Percentiles rank a stretch among this genome's conserved stretches.
These are phyloP conservation scores for Pseudogymnoascus sp. DNA, from an alignment of 2,329 filamentous ascomycete species.

Conservation along the genomic window DNA sequence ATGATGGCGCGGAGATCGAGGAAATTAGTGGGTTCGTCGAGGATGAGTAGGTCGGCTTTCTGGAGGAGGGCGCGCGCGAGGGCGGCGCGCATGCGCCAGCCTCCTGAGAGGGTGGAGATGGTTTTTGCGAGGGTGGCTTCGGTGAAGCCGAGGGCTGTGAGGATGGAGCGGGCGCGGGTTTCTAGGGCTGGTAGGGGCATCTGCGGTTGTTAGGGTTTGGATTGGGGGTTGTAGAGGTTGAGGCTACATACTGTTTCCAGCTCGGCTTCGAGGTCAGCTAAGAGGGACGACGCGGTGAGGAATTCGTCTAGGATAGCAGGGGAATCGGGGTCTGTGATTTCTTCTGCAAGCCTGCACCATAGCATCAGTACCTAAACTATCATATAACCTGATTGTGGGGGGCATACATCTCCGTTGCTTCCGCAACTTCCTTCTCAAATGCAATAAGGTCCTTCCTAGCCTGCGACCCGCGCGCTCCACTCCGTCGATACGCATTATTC, in stretches of 20 bases:
- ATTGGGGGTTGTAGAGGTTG: too few relatives aligned
- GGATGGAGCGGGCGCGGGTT: slow-evolving; percentile 54
- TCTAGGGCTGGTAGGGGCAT: slow-evolving; percentile 37
- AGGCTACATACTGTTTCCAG: neutral
- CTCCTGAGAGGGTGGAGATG: slow-evolving; percentile 63
- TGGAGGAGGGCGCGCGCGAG: slow-evolving; percentile 61
- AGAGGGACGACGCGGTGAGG: neutral
- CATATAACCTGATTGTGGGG: neutral
- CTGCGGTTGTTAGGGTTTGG: neutral
- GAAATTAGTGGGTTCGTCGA: slow-evolving; percentile 85
- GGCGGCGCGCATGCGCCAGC: slow-evolving; percentile 64
- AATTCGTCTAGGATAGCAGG: neutral
- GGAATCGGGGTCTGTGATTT: slow-evolving; percentile 9
- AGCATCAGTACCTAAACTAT: neutral
- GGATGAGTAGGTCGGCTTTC: slow-evolving; percentile 66
- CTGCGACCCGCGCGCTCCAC: slow-evolving; percentile 64
- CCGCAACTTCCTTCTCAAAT: slow-evolving; percentile 58
- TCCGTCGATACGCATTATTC: slow-evolving; percentile 65
- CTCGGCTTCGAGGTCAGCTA: slow-evolving; percentile 27
- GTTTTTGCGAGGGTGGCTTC: slow-evolving; percentile 51
- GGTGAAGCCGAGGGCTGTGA: slow-evolving; percentile 65
- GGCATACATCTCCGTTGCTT: slow-evolving; percentile 33
- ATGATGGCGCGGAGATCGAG: slow-evolving; percentile 76
- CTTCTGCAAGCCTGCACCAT: neutral
- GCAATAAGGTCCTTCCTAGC: slow-evolving; percentile 67